A percentile compares a stretch with the other conserved stretches of the same genome.
Conservation (phyloP, 192 early-diverging fungal genomes). For the Podochytrium sp. region DNA sequence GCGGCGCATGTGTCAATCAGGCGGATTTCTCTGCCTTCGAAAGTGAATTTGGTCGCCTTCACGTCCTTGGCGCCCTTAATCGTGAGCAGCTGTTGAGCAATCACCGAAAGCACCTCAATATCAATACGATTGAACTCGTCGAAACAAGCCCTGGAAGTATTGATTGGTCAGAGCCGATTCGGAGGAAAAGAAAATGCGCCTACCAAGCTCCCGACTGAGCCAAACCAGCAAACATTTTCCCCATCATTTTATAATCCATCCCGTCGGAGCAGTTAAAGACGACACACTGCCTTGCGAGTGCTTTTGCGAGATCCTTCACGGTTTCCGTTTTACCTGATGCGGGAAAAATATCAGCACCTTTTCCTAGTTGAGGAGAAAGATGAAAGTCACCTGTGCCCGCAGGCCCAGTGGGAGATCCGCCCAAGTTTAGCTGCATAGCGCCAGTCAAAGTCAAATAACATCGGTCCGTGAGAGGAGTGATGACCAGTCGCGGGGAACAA, state of each 20-base stretch:
- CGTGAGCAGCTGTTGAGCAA: slow-evolving; percentile 65
- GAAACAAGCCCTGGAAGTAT: slow-evolving; percentile 56
- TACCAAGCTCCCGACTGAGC: slow-evolving; percentile 62
- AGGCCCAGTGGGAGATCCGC: slow-evolving; percentile 58
- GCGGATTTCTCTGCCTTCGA: slow-evolving; percentile 63
- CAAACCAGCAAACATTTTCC: slow-evolving; percentile 68
- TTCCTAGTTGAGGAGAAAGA: too few species aligned
- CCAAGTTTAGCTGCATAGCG: slow-evolving; percentile 65
- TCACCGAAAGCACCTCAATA: slow-evolving; percentile 65
- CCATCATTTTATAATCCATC: slow-evolving; percentile 73
- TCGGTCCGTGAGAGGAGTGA: slow-evolving; percentile 65
- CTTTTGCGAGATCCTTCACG: slow-evolving; percentile 67
- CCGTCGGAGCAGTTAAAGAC: slow-evolving; percentile 71
- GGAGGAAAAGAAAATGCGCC: too few species aligned
- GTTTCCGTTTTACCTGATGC: slow-evolving; percentile 70
- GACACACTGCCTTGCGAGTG: slow-evolving; percentile 63
- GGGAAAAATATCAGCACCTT: slow-evolving; percentile 30
- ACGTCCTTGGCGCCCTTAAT: slow-evolving; percentile 67
- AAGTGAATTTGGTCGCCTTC: slow-evolving; percentile 59
- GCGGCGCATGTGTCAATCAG: slow-evolving; percentile 65
- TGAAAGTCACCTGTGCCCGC: neutral
- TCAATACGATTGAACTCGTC: slow-evolving; percentile 72
- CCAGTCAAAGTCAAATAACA: slow-evolving; percentile 69
- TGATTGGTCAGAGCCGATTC: too few species aligned
- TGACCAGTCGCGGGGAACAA: slow-evolving; percentile 64